A percentile compares a stretch with the other conserved stretches of the same genome.
Evolutionary conservation across 768 basidiomycete species (phyloP).

Genomic region (Galerina marginata): DNA sequence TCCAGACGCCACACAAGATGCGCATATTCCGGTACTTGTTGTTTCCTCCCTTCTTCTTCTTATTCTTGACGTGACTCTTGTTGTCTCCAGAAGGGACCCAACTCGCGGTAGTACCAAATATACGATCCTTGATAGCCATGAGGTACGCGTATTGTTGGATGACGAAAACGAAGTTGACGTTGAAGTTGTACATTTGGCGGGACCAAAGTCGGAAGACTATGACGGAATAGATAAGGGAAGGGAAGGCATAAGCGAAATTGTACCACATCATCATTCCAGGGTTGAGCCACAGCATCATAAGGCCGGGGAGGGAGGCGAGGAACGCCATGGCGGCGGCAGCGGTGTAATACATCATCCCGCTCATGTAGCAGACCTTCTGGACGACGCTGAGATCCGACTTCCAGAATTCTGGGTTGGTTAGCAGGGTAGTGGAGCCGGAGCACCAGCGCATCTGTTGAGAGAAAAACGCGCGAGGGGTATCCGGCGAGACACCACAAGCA

Average conservation of each 20-base stretch:
- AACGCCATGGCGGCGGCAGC: constrained; percentile 29
- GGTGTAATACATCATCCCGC: constrained; percentile 33
- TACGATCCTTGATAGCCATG: constrained; percentile 34
- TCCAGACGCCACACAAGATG: constrained; percentile 32
- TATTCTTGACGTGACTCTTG: constrained; percentile 25
- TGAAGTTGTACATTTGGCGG: constrained; percentile 29
- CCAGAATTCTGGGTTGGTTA: constrained; percentile 33
- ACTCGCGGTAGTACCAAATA: constrained; percentile 30
- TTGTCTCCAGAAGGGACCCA: constrained; percentile 36
- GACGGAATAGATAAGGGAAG: constrained; percentile 31
- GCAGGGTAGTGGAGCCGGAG: constrained; percentile 30
- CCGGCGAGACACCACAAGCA: constrained; percentile 32
- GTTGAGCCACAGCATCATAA: constrained; percentile 27
- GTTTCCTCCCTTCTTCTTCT: constrained; percentile 28
- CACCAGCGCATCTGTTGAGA: constrained; percentile 38
- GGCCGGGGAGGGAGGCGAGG: constrained; percentile 29
- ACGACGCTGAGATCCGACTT: constrained; percentile 29
- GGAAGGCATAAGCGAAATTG: constrained; percentile 32
- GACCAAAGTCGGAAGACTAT: constrained; percentile 33
- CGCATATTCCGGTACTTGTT: constrained; percentile 36
- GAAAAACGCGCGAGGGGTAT: constrained; percentile 32
- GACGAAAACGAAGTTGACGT: constrained; percentile 31
- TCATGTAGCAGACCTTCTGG: constrained; percentile 33
- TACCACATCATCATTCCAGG: constrained; percentile 29
- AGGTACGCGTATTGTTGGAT: constrained; percentile 35